Evolutionary conservation across 2,329 filamentous ascomycete genomes (phyloP).

Genomic region (Aspergillus sp.): DNA sequence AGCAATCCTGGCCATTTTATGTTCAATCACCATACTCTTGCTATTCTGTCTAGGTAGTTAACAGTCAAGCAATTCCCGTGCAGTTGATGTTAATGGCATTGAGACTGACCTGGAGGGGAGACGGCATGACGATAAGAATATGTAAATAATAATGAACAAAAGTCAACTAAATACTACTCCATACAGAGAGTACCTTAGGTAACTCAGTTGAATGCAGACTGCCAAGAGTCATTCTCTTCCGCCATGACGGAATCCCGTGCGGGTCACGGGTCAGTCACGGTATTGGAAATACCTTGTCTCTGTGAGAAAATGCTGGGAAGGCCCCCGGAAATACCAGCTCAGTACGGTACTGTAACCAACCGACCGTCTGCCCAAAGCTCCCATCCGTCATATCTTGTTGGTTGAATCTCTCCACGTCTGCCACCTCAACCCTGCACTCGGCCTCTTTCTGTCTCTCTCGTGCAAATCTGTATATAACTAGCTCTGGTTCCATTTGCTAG

Average conservation of each 20-base stretch:
- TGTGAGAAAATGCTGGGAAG: no score
- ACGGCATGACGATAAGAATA: no score
- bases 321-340: neutral
- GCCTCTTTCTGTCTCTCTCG: neutral
- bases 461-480: constrained; percentile 4
- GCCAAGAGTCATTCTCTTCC: no score
- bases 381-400: constrained; percentile 2
- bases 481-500: neutral
- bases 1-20: neutral
- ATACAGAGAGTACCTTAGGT: no score
- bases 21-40: neutral
- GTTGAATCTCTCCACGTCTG: constrained; percentile 6
- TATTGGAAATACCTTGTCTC: no score
- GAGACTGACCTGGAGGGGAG: no score
- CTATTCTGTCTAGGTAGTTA: no score
- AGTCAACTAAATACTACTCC: no score
- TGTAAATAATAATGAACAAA: no score
- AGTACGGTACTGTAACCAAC: neutral
- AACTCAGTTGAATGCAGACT: no score
- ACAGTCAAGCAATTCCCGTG: no score
- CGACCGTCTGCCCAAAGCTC: neutral
- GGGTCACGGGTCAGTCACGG: neutral
- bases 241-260: neutral
- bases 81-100: no score
- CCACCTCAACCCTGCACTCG: constrained; percentile 4